These are phyloP conservation scores for Colletotrichum phormii DNA, from an alignment of 2,329 filamentous ascomycete species.

Conservation along the genomic window DNA sequence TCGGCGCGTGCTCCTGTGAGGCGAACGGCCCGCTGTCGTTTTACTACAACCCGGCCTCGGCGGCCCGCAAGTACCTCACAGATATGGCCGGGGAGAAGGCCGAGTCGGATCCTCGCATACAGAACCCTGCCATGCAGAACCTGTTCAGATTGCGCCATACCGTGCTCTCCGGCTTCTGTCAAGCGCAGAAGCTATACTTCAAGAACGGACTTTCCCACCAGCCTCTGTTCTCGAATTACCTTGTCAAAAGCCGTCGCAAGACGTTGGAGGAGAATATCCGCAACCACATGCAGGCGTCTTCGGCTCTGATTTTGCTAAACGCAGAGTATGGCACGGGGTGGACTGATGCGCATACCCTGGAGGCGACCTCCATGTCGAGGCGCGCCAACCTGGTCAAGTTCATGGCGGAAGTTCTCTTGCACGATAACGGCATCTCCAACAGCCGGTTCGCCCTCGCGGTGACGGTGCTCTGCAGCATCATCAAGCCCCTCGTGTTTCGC, in stretches of 20 bases:
- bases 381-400: conserved; percentile 16
- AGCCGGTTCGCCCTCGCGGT: conserved; percentile 7
- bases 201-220: conserved; percentile 20
- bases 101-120: conserved; percentile 1
- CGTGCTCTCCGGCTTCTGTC: conserved; percentile 1
- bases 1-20: conserved; percentile 29
- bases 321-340: not conserved
- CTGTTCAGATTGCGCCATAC: conserved; percentile 8
- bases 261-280: not conserved
- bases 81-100: conserved; percentile 1
- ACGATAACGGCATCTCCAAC: conserved; percentile 28
- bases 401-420: conserved; percentile 21
- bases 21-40: conserved; percentile 25
- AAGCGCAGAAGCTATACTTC: conserved; percentile 19
- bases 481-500: conserved; percentile 18
- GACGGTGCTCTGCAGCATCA: conserved; percentile 3
- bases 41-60: conserved; percentile 35
- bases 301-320: not conserved
- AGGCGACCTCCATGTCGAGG: not conserved
- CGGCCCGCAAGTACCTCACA: conserved; percentile 22
- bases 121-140: not conserved
- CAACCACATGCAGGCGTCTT: not conserved
- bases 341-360: conserved; percentile 19
- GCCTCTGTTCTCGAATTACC: conserved; percentile 19
- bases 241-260: conserved; percentile 5